Percentiles rank a stretch among this genome's conserved stretches.
Conservation (phyloP, 768 basidiomycete genomes). For the Podaxis sp. region DNA sequence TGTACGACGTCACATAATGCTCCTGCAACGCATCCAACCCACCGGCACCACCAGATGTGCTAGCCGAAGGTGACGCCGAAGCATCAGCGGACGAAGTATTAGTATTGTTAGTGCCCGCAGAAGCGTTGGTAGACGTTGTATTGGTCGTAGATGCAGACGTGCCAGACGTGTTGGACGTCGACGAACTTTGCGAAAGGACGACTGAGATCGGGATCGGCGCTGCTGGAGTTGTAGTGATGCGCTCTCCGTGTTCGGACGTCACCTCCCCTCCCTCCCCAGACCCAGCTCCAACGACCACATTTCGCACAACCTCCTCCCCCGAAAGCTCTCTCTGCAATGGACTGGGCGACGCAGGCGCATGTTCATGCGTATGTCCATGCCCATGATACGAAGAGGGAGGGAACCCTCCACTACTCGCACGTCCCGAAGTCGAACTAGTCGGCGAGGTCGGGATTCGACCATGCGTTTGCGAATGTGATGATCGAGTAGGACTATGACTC, state of each 20-base stretch:
- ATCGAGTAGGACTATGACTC: conserved; percentile 6
- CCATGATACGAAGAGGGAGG: too few relatives aligned
- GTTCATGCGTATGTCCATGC: conserved; percentile 29
- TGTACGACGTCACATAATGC: conserved; percentile 76
- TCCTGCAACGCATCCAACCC: conserved; percentile 50
- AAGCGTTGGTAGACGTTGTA: not conserved
- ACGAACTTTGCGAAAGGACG: conserved; percentile 12
- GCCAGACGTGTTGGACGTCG: conserved; percentile 22
- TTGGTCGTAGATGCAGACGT: conserved; percentile 18
- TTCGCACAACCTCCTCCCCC: conserved; percentile 12
- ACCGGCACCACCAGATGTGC: conserved; percentile 19
- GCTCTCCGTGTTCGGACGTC: not conserved
- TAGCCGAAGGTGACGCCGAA: not conserved
- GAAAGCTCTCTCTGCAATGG: conserved; percentile 69
- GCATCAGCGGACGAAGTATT: not conserved
- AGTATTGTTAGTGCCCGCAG: not conserved
- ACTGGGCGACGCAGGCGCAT: conserved; percentile 60
- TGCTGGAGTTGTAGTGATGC: not conserved
- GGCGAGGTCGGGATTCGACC: conserved; percentile 46
- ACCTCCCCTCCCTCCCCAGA: not conserved
- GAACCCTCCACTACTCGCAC: too few relatives aligned
- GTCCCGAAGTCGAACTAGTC: conserved; percentile 36
- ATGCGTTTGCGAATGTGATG: conserved; percentile 27
- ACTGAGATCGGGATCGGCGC: conserved; percentile 2
- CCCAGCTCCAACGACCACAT: conserved; percentile 26